Base-by-base conservation (phyloP, 345 rosid species). In the Linum trigynum region DNA sequence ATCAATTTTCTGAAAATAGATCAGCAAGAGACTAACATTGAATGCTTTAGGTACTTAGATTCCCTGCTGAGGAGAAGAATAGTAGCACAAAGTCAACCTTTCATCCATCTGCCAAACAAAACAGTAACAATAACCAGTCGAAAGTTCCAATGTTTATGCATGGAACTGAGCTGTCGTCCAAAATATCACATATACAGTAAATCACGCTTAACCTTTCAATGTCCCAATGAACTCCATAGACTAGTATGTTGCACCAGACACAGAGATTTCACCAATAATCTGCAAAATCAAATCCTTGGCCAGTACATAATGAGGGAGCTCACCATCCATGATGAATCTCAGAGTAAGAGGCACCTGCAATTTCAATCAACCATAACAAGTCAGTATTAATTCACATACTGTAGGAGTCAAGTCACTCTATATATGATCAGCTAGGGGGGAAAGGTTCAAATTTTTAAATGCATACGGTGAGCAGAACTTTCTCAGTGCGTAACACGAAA, bases 191-290 rank as follows among this genome's bases (percentile, higher is more conserved):
- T n/a, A n/a, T n/a, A n/a, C n/a, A 69, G 40, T 74, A n/a, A 67
- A 90, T 85, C 77, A 94, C 99, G 50, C 37, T 82, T 77, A 94
- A n/a, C n/a, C n/a, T n/a, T n/a, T n/a, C 9, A 95, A 85, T 74
- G 96, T 72, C 36, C 99, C 99, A 67, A 82, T 83, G 70, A 94
- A 94, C 81, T 94, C 99, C 97, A 90, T 94, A 1, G 99, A 71
- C 81, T 88, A 88, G 76, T 94, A 88, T 60, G 99, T 90, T 63
- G 97, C 99, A 79, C 99, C 99, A 65, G 99, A 78, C 41, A 88
- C 88, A 69, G 99, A 86, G 71, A 94, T 94, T 78, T 90, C 99
- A 76, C 99, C 99, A 73, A 94, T 94, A 71, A 90, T 88, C 97
- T 94, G 78, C 78, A 94, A 77, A 76, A 94, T 94, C 82, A 94